Evolutionary conservation across 371 early-diverging fungal species (phyloP).

Genomic region (Paramicrosporidium saccamoebae): DNA sequence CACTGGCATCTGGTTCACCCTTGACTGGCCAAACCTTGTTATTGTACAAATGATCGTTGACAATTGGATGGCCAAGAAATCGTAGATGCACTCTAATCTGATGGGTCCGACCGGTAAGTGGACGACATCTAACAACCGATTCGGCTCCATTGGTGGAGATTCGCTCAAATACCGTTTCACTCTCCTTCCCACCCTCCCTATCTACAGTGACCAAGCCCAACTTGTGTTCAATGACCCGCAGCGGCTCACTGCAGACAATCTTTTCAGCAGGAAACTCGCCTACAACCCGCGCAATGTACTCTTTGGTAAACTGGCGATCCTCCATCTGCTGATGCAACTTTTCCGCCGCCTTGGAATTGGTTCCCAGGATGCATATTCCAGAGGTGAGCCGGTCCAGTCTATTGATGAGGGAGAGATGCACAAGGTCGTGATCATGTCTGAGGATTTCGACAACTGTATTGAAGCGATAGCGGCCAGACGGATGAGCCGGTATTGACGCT

Average conservation of each 20-base stretch:
- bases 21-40: too few relatives aligned
- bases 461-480: constrained; percentile 36
- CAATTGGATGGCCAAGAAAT: constrained; percentile 78
- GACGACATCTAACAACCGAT: constrained; percentile 27
- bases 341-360: constrained; percentile 16
- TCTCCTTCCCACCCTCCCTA: constrained; percentile 29
- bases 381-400: constrained; percentile 72
- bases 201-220: constrained; percentile 52
- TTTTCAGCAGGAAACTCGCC: constrained; percentile 50
- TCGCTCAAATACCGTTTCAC: constrained; percentile 26
- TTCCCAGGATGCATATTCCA: constrained; percentile 46
- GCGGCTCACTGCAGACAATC: constrained; percentile 27
- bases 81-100: constrained; percentile 96
- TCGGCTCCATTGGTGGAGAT: constrained; percentile 20
- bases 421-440: constrained; percentile 16
- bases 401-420: constrained; percentile 32
- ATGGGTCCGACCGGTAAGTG: constrained; percentile 89
- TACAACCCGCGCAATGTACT: constrained; percentile 45
- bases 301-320: constrained; percentile 27
- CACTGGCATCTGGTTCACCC: too few relatives aligned
- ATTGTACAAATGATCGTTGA: constrained; percentile 77
- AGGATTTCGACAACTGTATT: constrained; percentile 52
- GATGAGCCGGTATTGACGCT: constrained; percentile 46
- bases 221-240: constrained; percentile 39
- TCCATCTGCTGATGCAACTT: constrained; percentile 21